Evolutionary conservation across 805 yeast genomes (phyloP), one percentile per base, ranked within the genome.

Genomic region (Candida cerambycidarum): DNA sequence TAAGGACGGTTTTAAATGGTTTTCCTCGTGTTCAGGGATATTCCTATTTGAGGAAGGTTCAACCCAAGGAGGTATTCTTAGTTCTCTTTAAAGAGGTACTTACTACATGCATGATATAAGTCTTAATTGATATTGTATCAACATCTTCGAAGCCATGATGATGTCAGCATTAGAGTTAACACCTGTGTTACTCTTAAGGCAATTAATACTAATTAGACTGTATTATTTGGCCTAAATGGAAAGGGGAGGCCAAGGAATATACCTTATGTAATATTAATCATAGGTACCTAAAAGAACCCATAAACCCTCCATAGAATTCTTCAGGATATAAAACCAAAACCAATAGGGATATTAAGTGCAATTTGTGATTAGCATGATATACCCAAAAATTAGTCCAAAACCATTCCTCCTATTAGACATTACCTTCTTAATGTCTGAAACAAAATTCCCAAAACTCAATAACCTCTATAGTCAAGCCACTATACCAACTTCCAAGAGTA

Each of bases 391-490:
- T n/a, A n/a, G n/a, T n/a, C n/a, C n/a, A n/a, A n/a, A n/a, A n/a
- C n/a, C n/a, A n/a, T n/a, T n/a, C n/a, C n/a, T n/a, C 17, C 37
- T 3, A 34, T 23, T 34, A 11, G 38, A 34, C 38, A 16, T 34
- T 34, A 34, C 38, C 29, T 21, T 21, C 38, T 32, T 34, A 34
- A 34, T 34, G 38, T 34, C 38, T 24, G 19, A 33, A 19, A 25
- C 27, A 19, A 12, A n/a, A 5, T 10, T 29, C 21, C 19, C 7
- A 30, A 16, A 15, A 4, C 21, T 30, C 23, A 21, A 21, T 8
- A 6, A 21, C 8, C 8, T 21, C 23, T 21, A 5, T 21, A 21
- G 23, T 21, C 12, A 30, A 16, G 33, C 16, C 33, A 7, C n/a
- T n/a, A n/a, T n/a, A n/a, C n/a, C n/a, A n/a, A n/a, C n/a, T n/a